Conservation (phyloP, 2,329 filamentous ascomycete genomes). For the Colletotrichum higginsianum region DNA sequence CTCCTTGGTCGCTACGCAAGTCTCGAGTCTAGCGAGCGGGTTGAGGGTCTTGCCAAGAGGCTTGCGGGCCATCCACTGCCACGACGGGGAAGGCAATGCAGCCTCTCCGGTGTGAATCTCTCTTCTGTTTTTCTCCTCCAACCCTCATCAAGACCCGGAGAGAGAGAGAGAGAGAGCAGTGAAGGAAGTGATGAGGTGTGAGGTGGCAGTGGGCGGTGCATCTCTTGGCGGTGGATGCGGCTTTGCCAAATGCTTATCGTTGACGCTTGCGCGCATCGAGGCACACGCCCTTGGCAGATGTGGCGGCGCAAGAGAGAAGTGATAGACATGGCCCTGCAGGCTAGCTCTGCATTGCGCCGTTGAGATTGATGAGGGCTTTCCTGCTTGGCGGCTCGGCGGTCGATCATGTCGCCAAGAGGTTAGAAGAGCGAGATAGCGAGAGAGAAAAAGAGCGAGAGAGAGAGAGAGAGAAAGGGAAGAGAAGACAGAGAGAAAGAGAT, state of each 20-base stretch:
- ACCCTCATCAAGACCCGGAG: too few relatives aligned
- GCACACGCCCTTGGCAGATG: slow-evolving; percentile 34
- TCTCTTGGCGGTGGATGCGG: slow-evolving; percentile 26
- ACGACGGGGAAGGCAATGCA: neutral
- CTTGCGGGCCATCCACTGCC: slow-evolving; percentile 2
- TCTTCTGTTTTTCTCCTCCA: too few relatives aligned
- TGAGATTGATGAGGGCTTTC: slow-evolving; percentile 6
- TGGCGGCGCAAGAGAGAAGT: slow-evolving; percentile 14
- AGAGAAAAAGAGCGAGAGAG: too few relatives aligned
- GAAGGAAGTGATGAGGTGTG: neutral
- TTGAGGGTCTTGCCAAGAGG: slow-evolving; percentile 38
- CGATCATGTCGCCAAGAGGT: slow-evolving; percentile 38
- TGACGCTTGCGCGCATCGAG: slow-evolving; percentile 32
- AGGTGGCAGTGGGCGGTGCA: slow-evolving; percentile 23
- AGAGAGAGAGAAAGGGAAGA: too few relatives aligned
- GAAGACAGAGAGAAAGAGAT: too few relatives aligned
- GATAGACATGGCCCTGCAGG: neutral
- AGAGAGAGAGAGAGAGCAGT: neutral
- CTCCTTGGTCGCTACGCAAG: slow-evolving; percentile 1
- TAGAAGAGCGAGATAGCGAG: neutral
- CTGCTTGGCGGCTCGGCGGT: slow-evolving; percentile 29
- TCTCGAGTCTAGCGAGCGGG: neutral
- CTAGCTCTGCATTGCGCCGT: neutral
- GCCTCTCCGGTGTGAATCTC: neutral
- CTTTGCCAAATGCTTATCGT: slow-evolving; percentile 31